phyloP scores from a whole-genome alignment of 2,329 filamentous ascomycete species.

The Aspergillus pseudoglaucus region DNA sequence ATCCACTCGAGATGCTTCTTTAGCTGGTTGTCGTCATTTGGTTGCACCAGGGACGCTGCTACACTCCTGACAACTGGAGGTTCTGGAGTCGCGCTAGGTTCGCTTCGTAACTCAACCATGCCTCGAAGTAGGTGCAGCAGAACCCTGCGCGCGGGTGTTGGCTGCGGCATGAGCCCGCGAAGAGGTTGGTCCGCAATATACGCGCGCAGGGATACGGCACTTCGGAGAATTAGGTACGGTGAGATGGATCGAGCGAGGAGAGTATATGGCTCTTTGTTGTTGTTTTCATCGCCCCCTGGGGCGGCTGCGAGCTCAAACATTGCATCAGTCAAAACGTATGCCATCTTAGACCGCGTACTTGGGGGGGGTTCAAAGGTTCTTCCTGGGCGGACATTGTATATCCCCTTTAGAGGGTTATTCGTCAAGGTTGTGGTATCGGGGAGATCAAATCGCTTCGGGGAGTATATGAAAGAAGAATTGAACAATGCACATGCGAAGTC shows the following conservation, averaged over 20 bases:
- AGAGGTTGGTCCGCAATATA: conserved; percentile 91
- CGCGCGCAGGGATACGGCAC: conserved; percentile 70
- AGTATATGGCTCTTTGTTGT: conserved; percentile 31
- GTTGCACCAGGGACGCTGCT: conserved; percentile 29
- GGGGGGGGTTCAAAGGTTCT: conserved; percentile 64
- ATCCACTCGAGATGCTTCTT: conserved; percentile 73
- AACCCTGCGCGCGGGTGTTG: conserved; percentile 71
- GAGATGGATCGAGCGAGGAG: conserved; percentile 68
- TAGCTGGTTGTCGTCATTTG: conserved; percentile 38
- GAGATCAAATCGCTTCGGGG: conserved; percentile 57
- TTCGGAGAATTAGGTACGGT: conserved; percentile 74
- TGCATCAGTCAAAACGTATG: conserved; percentile 73
- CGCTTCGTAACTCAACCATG: conserved; percentile 62
- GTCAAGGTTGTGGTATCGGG: conserved; percentile 35
- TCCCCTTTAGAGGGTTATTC: conserved; percentile 50
- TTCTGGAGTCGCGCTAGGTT: conserved; percentile 62
- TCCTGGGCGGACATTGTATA: conserved; percentile 63
- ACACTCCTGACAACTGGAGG: conserved; percentile 16
- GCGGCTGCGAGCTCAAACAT: conserved; percentile 62
- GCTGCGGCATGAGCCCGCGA: conserved; percentile 81
- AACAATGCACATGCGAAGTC: conserved; percentile 73
- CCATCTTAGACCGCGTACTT: conserved; percentile 62
- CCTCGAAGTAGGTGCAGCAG: conserved; percentile 63
- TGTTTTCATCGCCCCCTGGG: conserved; percentile 34
- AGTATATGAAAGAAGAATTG: conserved; percentile 72